Percentiles rank a stretch among this genome's conserved stretches.
Evolutionary conservation across 306 rosid genomes (phyloP).

Genomic region (Prunus padus): DNA sequence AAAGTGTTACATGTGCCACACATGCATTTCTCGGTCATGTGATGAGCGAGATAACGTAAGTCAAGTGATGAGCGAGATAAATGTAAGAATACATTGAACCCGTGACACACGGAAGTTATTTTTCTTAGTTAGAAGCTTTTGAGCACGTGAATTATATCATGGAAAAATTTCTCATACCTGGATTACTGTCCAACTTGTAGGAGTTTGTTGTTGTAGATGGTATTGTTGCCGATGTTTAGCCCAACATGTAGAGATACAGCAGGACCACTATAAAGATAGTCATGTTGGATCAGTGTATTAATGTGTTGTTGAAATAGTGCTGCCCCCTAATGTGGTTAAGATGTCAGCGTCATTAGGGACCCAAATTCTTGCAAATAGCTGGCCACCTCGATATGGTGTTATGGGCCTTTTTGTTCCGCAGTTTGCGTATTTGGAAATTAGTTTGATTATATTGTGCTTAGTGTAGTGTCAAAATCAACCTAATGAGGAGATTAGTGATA

Average conservation of each 20-base stretch:
- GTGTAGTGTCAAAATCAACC: constrained; percentile 24
- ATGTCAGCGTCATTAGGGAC: constrained; percentile 24
- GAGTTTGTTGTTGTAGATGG: not conserved
- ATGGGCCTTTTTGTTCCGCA: not conserved
- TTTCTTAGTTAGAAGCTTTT: not conserved
- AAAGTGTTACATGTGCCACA: no score
- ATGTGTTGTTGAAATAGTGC: not conserved
- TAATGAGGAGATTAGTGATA: constrained; percentile 8
- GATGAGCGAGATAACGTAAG: not conserved
- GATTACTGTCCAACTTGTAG: not conserved
- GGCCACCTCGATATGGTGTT: constrained; percentile 14
- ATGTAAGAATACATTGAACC: not conserved
- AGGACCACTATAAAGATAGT: constrained; percentile 10
- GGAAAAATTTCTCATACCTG: not conserved
- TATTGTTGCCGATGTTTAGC: constrained; percentile 19
- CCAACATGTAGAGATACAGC: constrained; percentile 8
- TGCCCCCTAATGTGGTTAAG: constrained; percentile 16
- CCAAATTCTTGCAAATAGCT: constrained; percentile 14
- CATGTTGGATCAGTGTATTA: not conserved
- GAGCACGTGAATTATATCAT: not conserved
- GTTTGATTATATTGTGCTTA: not conserved
- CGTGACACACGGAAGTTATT: no score
- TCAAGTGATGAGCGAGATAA: not conserved
- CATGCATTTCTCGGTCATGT: no score
- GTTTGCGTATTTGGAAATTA: not conserved